Evolutionary conservation across 2,329 filamentous ascomycete genomes (phyloP).

Genomic region (Botrytis fragariae): DNA sequence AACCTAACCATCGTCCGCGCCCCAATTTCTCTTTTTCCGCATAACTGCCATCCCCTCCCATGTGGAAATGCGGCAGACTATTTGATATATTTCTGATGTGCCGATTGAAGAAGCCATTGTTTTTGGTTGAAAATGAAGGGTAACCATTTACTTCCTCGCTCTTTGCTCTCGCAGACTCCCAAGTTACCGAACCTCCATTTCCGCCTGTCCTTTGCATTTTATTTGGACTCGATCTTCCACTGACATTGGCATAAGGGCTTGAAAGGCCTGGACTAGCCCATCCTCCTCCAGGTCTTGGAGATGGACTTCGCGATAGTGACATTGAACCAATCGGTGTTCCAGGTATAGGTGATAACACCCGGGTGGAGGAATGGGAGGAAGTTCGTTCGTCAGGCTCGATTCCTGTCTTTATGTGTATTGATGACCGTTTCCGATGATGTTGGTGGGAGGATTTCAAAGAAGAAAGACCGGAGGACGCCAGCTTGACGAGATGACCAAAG

Average conservation of each 20-base stretch:
- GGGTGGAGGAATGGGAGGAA: slow-evolving; percentile 20
- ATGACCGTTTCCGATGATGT: slow-evolving; percentile 21
- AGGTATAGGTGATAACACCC: slow-evolving; percentile 36
- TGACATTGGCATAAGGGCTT: slow-evolving; percentile 55
- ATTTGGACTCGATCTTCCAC: slow-evolving; percentile 65
- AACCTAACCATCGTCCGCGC: slow-evolving; percentile 55
- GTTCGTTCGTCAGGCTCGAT: slow-evolving; percentile 18
- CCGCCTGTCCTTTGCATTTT: slow-evolving; percentile 46
- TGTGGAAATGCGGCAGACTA: slow-evolving; percentile 71
- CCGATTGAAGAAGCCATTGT: slow-evolving; percentile 82
- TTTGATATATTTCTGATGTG: slow-evolving; percentile 80
- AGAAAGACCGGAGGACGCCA: slow-evolving; percentile 21
- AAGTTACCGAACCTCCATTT: slow-evolving; percentile 63
- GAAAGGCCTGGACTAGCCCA: slow-evolving; percentile 83
- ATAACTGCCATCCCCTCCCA: slow-evolving; percentile 48
- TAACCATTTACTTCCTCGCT: slow-evolving; percentile 72
- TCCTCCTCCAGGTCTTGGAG: slow-evolving; percentile 77
- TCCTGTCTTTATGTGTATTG: slow-evolving; percentile 22
- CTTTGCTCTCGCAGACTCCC: slow-evolving; percentile 79
- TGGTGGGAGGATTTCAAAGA: slow-evolving; percentile 14
- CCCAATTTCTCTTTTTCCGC: slow-evolving; percentile 76
- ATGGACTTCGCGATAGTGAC: slow-evolving; percentile 85
- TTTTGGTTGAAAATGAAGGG: slow-evolving; percentile 75
- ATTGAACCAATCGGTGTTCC: slow-evolving; percentile 61
- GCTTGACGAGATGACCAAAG: slow-evolving; percentile 7